phyloP scores from a whole-genome alignment of 345 rosid species.

The Gossypium bickii region DNA sequence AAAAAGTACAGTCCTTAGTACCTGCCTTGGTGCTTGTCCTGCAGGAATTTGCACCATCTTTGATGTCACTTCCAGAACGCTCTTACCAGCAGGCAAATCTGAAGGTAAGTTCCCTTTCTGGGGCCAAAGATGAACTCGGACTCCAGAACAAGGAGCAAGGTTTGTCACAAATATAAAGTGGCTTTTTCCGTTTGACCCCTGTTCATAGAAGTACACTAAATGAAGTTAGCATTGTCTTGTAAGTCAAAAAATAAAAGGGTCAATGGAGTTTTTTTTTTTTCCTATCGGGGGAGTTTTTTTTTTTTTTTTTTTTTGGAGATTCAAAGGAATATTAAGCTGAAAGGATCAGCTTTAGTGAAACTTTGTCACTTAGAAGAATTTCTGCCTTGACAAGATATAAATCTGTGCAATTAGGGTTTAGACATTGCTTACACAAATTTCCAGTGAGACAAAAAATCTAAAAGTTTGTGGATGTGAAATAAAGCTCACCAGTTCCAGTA shows the following conservation, averaged over 20 bases:
- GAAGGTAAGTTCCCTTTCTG: conserved; percentile 55
- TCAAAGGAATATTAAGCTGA: background rate
- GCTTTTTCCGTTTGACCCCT: conserved; percentile 80
- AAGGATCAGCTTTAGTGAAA: background rate
- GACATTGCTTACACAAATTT: conserved; percentile 3
- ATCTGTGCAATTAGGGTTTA: background rate
- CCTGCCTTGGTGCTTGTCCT: conserved; percentile 94
- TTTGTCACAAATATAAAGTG: conserved; percentile 93
- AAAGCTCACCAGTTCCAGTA: conserved; percentile 65
- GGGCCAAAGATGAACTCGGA: conserved; percentile 95
- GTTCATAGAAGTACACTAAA: conserved; percentile 21
- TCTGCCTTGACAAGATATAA: background rate
- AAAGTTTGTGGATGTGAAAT: background rate
- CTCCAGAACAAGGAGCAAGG: conserved; percentile 90
- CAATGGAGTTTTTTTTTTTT: background rate
- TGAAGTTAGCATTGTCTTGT: background rate
- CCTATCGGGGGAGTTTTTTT: too few species aligned
- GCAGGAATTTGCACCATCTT: conserved; percentile 96
- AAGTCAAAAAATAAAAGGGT: background rate
- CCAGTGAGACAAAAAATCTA: background rate
- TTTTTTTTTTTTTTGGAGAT: background rate
- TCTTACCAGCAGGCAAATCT: conserved; percentile 50
- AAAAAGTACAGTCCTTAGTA: conserved; percentile 22
- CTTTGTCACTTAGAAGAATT: background rate
- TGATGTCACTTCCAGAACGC: conserved; percentile 76